These are phyloP conservation scores for Penicillium taxi DNA, from an alignment of 495 filamentous ascomycete genomes.

Conservation along the genomic window DNA sequence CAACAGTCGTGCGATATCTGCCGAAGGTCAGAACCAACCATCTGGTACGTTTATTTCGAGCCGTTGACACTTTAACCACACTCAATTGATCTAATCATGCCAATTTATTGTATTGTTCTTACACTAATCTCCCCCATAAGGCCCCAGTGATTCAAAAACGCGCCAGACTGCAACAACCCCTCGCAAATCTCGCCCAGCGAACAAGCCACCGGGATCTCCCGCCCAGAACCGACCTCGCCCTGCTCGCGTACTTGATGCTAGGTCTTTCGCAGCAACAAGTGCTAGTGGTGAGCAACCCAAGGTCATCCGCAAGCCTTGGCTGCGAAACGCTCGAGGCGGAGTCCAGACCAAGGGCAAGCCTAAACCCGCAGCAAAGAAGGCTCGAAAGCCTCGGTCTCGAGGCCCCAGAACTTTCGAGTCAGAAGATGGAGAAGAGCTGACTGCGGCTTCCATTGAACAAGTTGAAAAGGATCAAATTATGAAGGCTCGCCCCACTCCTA, in stretches of 20 bases:
- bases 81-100: no score
- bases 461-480: constrained; percentile 26
- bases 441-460: constrained; percentile 23
- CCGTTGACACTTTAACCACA: neutral
- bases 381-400: constrained; percentile 6
- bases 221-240: constrained; percentile 18
- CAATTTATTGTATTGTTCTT: no score
- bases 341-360: constrained; percentile 13
- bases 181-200: no score
- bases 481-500: constrained; percentile 22
- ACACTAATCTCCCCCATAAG: no score
- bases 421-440: constrained; percentile 24
- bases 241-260: constrained; percentile 33
- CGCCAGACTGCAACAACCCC: neutral
- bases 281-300: constrained; percentile 23
- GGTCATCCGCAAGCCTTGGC: constrained; percentile 27
- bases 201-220: neutral
- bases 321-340: constrained; percentile 17
- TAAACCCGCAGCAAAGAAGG: constrained; percentile 11
- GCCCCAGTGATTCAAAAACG: no score
- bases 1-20: constrained; percentile 11
- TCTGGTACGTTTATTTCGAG: constrained; percentile 18
- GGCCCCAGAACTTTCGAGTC: constrained; percentile 5
- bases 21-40: constrained; percentile 14
- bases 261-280: constrained; percentile 31